Evolutionary conservation across 2,329 filamentous ascomycete genomes (phyloP).

Genomic region (Truncatella angustata): DNA sequence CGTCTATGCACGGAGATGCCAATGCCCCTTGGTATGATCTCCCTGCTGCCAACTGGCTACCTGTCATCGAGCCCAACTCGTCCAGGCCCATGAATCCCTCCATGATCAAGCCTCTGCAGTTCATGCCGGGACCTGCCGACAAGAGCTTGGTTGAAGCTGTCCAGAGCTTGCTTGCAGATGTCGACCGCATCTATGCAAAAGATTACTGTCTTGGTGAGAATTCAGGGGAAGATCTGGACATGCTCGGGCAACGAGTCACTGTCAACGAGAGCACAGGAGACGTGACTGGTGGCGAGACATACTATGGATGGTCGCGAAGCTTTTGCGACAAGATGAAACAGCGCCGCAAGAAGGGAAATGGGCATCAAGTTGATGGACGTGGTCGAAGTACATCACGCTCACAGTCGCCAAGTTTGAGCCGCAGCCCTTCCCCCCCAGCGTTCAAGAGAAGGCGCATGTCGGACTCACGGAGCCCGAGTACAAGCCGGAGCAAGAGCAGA

Average conservation of each 20-base stretch:
- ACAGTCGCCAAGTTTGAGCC: conserved; percentile 32
- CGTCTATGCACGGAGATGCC: conserved; percentile 73
- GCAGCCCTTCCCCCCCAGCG: conserved; percentile 33
- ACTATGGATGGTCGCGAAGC: conserved; percentile 81
- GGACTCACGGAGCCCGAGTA: conserved; percentile 30
- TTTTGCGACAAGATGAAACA: conserved; percentile 82
- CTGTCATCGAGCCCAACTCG: conserved; percentile 74
- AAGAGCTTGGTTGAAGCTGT: conserved; percentile 65
- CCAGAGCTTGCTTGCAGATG: conserved; percentile 67
- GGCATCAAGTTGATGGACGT: conserved; percentile 17
- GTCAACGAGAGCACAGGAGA: conserved; percentile 66
- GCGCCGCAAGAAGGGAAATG: conserved; percentile 36
- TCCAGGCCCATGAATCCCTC: conserved; percentile 70
- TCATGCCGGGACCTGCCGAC: conserved; percentile 67
- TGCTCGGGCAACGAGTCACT: conserved; percentile 68
- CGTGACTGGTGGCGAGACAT: conserved; percentile 66
- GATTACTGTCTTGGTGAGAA: conserved; percentile 44
- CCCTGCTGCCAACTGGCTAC: conserved; percentile 78
- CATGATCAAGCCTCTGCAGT: conserved; percentile 68
- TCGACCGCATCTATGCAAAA: conserved; percentile 65
- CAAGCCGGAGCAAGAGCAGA: conserved; percentile 25
- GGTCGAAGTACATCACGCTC: conserved; percentile 33
- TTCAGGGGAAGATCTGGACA: conserved; percentile 63
- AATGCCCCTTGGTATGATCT: conserved; percentile 77
- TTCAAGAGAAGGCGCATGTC: conserved; percentile 41